Percentiles rank a stretch among this genome's conserved stretches.
phyloP scores from a whole-genome alignment of 2,329 filamentous ascomycete genomes.

The Helotiales sp. region DNA sequence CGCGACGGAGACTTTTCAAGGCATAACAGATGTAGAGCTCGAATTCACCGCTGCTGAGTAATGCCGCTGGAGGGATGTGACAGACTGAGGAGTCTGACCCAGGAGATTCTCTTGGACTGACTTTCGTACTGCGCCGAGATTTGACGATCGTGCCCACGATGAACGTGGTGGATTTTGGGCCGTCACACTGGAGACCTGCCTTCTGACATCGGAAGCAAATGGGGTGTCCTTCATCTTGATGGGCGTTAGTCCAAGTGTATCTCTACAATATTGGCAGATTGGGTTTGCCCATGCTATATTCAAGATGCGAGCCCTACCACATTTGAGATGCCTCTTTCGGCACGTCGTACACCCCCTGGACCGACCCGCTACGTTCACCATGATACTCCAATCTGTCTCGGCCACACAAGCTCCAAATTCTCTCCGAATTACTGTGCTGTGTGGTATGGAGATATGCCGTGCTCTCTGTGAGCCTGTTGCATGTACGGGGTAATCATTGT shows the following conservation, averaged over 20 bases:
- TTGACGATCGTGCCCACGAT: slow-evolving; percentile 39
- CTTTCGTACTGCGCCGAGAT: slow-evolving; percentile 35
- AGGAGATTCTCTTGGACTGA: background rate
- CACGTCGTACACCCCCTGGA: slow-evolving; percentile 44
- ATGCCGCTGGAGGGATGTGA: slow-evolving; percentile 1
- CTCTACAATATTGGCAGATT: background rate
- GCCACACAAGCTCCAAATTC: background rate
- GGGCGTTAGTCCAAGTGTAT: slow-evolving; percentile 11
- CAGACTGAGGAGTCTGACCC: background rate
- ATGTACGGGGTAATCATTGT: too few species aligned
- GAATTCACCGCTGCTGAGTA: slow-evolving; percentile 28
- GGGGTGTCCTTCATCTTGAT: slow-evolving; percentile 39
- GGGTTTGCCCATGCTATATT: too few species aligned
- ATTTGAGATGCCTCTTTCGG: slow-evolving; percentile 42
- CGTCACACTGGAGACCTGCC: slow-evolving; percentile 38
- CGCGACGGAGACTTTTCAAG: slow-evolving; percentile 33
- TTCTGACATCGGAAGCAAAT: slow-evolving; percentile 39
- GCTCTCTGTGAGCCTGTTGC: too few species aligned
- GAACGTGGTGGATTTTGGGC: slow-evolving; percentile 37
- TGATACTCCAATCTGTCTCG: slow-evolving; percentile 20
- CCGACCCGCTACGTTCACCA: slow-evolving; percentile 43
- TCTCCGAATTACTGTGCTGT: background rate
- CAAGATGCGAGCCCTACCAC: slow-evolving; percentile 36
- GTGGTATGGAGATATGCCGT: background rate
- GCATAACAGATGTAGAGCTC: slow-evolving; percentile 41